Conservation (phyloP, 345 rosid genomes). For the Iberis pinnata region DNA sequence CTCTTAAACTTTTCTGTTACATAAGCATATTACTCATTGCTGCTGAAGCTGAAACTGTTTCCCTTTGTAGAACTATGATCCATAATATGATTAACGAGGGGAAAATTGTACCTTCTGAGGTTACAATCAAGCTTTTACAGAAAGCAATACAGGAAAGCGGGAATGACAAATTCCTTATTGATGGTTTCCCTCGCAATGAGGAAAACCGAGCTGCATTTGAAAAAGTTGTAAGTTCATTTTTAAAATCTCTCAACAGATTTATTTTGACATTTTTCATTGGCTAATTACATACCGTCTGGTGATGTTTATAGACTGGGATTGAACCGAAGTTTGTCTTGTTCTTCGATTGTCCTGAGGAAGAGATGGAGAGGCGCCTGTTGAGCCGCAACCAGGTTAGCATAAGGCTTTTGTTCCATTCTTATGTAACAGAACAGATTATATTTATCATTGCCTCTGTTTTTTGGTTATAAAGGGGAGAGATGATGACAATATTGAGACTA, state of each 20-base stretch:
- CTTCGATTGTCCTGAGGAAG: constrained; percentile 48
- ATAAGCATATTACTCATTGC: too few relatives aligned
- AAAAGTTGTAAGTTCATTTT: constrained; percentile 49
- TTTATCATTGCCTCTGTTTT: constrained; percentile 12
- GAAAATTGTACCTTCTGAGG: constrained; percentile 70
- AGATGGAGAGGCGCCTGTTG: constrained; percentile 64
- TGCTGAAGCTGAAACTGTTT: too few relatives aligned
- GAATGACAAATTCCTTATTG: constrained; percentile 67
- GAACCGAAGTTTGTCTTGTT: constrained; percentile 45
- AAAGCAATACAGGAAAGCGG: constrained; percentile 52
- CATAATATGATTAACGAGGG: constrained; percentile 56
- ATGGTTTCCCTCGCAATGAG: constrained; percentile 91
- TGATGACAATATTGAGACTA: constrained; percentile 71
- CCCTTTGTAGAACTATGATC: constrained; percentile 47
- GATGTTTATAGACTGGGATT: constrained; percentile 37
- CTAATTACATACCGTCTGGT: not conserved
- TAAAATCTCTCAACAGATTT: not conserved
- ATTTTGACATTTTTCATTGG: not conserved
- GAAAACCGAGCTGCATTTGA: constrained; percentile 83
- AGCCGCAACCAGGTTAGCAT: constrained; percentile 61
- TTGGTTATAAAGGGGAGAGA: constrained; percentile 57
- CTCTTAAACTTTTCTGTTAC: not conserved
- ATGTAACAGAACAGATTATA: not conserved
- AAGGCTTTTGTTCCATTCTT: not conserved
- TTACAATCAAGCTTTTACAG: constrained; percentile 76